Evolutionary conservation across 192 early-diverging fungal genomes (phyloP), one percentile per base, ranked within the genome.

Genomic region (Lobosporangium transversale): DNA sequence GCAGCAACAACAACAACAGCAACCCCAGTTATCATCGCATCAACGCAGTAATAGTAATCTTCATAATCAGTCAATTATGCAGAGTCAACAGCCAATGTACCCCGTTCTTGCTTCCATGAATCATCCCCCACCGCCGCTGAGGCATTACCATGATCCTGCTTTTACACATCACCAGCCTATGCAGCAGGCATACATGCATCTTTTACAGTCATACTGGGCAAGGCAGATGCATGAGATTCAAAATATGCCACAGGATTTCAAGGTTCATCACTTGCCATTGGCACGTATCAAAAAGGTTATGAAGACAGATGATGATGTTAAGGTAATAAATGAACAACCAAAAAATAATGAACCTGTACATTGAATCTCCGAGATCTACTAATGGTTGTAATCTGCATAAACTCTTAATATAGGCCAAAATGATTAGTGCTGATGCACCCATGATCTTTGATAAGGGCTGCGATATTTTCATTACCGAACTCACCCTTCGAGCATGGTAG

Each of bases 221-320:
- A 84, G 85, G 10, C 91, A 93, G 60, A 84, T 89, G 70, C 63
- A 68, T 11, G 81, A 84, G 45, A 85, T 89, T 23, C 84, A 92
- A 52, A 80, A 90, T 53, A 88, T 88, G 18, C 75, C 81, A 52
- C 87, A 90, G 21, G 97, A 98, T 80, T 98, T 95, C 81, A 95
- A 96, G 76, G 83, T 88, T 42, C 95, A 98, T 64, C 85, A 89
- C 54, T 67, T 98, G 55, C 97, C 97, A 23, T 79, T 98, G 42
- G 97, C 97, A 26, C 81, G 97, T 27, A 97, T 97, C 70, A 98
- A 98, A 70, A 97, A 97, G 73, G 94, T 98, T 35, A 98, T 98
- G 97, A 98, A 98, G 85, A 90, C 91, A 14, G 97, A 98, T 67
- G 92, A 95, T 36, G 94, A 98, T 74, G 95, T 95, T 24, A 96